These are phyloP conservation scores for Citrus mangshanensis DNA, from an alignment of 345 rosid genomes.

Conservation along the genomic window DNA sequence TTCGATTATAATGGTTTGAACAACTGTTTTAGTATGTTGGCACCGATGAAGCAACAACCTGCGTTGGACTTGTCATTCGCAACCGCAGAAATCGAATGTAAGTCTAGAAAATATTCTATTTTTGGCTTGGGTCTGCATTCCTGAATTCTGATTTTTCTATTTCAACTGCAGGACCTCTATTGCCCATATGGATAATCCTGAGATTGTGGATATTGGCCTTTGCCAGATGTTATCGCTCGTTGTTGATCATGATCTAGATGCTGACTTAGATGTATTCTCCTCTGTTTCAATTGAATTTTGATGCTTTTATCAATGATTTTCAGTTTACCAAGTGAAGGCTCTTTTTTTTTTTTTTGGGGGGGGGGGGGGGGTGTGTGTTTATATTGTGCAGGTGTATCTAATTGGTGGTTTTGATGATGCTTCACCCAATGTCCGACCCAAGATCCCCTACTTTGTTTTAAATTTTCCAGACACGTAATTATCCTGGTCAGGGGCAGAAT, in stretches of 20 bases:
- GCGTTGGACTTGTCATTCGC: constrained; percentile 72
- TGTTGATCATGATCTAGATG: constrained; percentile 31
- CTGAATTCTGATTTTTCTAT: background rate
- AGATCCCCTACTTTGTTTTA: constrained; percentile 14
- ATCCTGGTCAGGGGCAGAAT: constrained; percentile 10
- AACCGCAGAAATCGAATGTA: constrained; percentile 70
- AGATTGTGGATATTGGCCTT: constrained; percentile 60
- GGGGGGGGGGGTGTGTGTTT: background rate
- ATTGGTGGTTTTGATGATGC: constrained; percentile 84
- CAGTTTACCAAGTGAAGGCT: background rate
- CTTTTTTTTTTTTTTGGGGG: background rate
- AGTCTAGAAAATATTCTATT: background rate
- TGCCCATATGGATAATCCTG: constrained; percentile 79
- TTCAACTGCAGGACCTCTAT: constrained; percentile 65
- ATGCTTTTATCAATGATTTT: background rate
- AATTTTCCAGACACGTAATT: constrained; percentile 17
- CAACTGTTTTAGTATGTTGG: constrained; percentile 47
- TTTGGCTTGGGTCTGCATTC: background rate
- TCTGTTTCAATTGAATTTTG: background rate
- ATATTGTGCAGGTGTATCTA: constrained; percentile 69
- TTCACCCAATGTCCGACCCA: constrained; percentile 44
- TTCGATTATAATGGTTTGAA: too few species aligned
- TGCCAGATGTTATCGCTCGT: constrained; percentile 62
- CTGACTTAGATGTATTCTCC: constrained; percentile 64
- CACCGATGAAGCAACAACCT: constrained; percentile 91